phyloP scores from a whole-genome alignment of 495 filamentous ascomycete genomes.

The Barbatosphaeria neglecta region DNA sequence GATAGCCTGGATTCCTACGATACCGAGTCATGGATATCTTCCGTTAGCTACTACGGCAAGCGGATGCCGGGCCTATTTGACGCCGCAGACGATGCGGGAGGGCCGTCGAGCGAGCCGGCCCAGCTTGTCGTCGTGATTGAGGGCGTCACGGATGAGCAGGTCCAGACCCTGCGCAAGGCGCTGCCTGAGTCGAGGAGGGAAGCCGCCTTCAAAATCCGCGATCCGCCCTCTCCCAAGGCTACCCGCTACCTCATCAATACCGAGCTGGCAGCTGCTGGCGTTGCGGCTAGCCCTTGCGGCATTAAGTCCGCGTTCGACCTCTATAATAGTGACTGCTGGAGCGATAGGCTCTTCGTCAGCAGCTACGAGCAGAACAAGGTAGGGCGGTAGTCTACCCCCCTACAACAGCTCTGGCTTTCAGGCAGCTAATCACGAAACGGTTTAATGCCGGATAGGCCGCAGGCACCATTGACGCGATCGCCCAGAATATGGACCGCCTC shows the following conservation, averaged over 20 bases:
- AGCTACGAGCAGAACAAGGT: conserved; percentile 31
- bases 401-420: background rate
- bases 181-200: conserved; percentile 15
- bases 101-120: conserved; percentile 14
- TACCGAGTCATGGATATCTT: conserved; percentile 24
- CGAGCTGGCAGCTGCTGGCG: conserved; percentile 15
- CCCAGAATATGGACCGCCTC: conserved; percentile 9
- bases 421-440: conserved; percentile 1
- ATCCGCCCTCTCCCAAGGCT: conserved; percentile 24
- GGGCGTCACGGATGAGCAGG: conserved; percentile 24
- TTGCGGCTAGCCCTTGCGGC: conserved; percentile 17
- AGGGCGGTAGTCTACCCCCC: background rate
- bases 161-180: conserved; percentile 16
- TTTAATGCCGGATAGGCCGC: conserved; percentile 10
- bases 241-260: conserved; percentile 20
- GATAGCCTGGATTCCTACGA: conserved; percentile 26
- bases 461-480: conserved; percentile 14
- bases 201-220: conserved; percentile 31
- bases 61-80: conserved; percentile 27
- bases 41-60: conserved; percentile 30
- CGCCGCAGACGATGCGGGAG: conserved; percentile 1
- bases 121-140: conserved; percentile 42
- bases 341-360: conserved; percentile 28
- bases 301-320: conserved; percentile 30
- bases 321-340: conserved; percentile 30